A percentile compares a stretch with the other conserved stretches of the same genome.
phyloP scores from a whole-genome alignment of 805 yeast species.

The Lachancea lanzarotensis region DNA sequence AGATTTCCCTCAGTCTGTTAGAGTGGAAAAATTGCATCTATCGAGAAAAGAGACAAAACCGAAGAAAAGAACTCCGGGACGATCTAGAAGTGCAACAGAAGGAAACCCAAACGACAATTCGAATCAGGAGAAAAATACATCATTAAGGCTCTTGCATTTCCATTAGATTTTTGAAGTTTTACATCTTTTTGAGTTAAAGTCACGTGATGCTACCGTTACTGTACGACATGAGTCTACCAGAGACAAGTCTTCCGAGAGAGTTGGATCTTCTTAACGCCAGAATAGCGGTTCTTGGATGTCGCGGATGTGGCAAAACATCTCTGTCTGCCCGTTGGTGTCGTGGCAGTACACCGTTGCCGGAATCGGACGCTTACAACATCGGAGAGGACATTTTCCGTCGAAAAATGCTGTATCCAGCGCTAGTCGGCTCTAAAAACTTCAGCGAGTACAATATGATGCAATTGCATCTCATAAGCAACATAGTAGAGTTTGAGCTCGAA shows the following conservation, averaged over 20 bases:
- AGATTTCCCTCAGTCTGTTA: too few relatives aligned
- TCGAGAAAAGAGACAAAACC: too few relatives aligned
- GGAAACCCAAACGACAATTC: too few relatives aligned
- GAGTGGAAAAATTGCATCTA: too few relatives aligned
- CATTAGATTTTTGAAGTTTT: too few relatives aligned
- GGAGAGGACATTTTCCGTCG: conserved; percentile 1
- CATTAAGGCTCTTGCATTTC: too few relatives aligned
- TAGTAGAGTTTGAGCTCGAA: background rate
- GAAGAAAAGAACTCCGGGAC: too few relatives aligned
- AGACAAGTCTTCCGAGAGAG: conserved; percentile 13
- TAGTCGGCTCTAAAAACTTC: background rate
- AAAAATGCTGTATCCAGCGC: background rate
- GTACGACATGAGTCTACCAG: background rate
- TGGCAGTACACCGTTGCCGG: background rate
- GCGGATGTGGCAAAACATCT: conserved; percentile 22
- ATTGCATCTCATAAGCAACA: background rate
- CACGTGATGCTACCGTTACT: conserved; percentile 1
- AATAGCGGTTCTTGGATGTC: conserved; percentile 25
- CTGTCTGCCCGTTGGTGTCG: conserved; percentile 20
- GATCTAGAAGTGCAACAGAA: too few relatives aligned
- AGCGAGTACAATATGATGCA: background rate
- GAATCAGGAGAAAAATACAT: too few relatives aligned
- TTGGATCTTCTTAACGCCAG: conserved; percentile 16
- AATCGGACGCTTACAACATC: background rate
- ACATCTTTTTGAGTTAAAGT: background rate